Evolutionary conservation across 176 grass and related monocot genomes (phyloP).

Genomic region (Poa annua): DNA sequence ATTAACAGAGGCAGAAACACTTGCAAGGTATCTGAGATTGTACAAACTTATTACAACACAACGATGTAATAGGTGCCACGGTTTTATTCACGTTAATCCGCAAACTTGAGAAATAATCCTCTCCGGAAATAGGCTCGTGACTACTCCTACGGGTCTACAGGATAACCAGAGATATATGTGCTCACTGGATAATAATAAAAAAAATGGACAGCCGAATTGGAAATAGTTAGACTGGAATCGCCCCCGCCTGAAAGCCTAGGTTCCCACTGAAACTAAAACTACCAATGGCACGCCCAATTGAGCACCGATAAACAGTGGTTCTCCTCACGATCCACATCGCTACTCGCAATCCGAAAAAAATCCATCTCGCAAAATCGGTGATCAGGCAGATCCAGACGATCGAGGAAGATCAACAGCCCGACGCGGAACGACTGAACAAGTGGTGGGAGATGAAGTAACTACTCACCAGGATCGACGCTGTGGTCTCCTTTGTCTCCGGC

Average conservation of each 20-base stretch:
- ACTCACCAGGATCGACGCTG: slow-evolving; percentile 17
- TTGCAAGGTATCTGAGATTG: slow-evolving; percentile 1
- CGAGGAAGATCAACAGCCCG: not conserved
- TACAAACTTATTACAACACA: not conserved
- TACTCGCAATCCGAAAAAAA: not conserved
- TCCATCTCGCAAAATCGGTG: not conserved
- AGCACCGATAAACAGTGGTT: not conserved
- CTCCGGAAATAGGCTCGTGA: not conserved
- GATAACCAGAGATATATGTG: not conserved
- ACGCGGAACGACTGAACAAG: not conserved
- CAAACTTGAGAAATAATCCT: slow-evolving; percentile 9
- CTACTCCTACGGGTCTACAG: not conserved
- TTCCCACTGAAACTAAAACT: not conserved
- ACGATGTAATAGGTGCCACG: not conserved
- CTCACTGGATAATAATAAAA: not conserved
- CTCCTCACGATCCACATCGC: no score
- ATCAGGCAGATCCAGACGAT: not conserved
- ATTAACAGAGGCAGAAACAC: not conserved
- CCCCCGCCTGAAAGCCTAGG: not conserved
- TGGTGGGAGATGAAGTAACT: not conserved
- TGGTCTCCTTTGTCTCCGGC: not conserved
- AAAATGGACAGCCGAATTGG: no score
- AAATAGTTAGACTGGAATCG: not conserved
- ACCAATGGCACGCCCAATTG: not conserved
- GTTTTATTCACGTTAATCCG: not conserved